These are phyloP conservation scores for Acacia melanoxylon DNA, from an alignment of 306 rosid species.

Conservation along the genomic window DNA sequence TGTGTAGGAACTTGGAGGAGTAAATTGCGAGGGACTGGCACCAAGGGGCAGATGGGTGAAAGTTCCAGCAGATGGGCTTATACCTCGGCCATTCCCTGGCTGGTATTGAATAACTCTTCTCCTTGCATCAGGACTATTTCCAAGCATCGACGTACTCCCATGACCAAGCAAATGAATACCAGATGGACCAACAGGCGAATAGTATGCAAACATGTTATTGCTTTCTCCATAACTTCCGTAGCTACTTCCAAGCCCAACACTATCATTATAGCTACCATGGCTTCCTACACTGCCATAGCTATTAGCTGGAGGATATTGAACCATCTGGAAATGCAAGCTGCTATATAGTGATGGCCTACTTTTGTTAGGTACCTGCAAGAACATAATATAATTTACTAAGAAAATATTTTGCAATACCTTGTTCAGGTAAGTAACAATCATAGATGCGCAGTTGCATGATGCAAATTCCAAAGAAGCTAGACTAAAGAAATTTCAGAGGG, in stretches of 20 bases:
- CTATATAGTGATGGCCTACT: constrained; percentile 64
- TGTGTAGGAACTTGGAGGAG: constrained; percentile 84
- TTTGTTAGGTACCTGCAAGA: constrained; percentile 71
- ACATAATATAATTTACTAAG: constrained; percentile 30
- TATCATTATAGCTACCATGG: constrained; percentile 91
- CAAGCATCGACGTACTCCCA: constrained; percentile 71
- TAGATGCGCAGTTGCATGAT: constrained; percentile 4
- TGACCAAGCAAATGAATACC: constrained; percentile 82
- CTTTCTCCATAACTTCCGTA: constrained; percentile 96
- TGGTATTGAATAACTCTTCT: constrained; percentile 71
- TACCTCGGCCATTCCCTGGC: constrained; percentile 84
- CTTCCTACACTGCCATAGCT: constrained; percentile 97
- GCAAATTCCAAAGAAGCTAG: neutral
- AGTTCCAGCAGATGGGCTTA: constrained; percentile 88
- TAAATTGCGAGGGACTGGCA: constrained; percentile 95
- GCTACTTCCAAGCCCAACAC: constrained; percentile 87
- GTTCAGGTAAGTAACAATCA: constrained; percentile 15
- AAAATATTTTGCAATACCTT: constrained; percentile 12
- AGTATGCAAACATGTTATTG: constrained; percentile 75
- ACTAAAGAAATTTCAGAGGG: constrained; percentile 2
- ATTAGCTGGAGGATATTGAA: constrained; percentile 68
- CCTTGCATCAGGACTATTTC: constrained; percentile 95
- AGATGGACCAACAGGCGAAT: constrained; percentile 91
- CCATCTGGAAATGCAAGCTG: constrained; percentile 85
- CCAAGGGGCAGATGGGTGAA: constrained; percentile 96